Base-by-base conservation (phyloP, 306 rosid genomes). In the Casuarina equisetifolia region DNA sequence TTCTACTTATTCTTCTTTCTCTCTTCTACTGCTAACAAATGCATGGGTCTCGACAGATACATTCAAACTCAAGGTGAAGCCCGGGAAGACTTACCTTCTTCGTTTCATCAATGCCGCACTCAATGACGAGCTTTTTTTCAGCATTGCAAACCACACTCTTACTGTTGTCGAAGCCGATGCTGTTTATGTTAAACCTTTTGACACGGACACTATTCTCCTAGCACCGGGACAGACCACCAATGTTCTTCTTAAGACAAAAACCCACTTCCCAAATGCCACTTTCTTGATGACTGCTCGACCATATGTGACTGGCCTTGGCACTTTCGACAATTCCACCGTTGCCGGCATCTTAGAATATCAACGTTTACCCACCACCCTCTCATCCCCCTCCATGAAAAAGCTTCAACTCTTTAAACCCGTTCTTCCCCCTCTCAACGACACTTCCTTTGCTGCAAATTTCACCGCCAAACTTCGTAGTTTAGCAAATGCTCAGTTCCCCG, bases 181-280 rank as follows among this genome's bases (percentile, higher is more conserved):
- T 2, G 8, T 89, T 59, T 89, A 91, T 66, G 87, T 83, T 1
- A 91, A 91, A 51, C 92, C 94, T 2, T 91, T 91, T 64, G 81
- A 78, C 7, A 81, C 88, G 0, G 39, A 82, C 49, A 85, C 87
- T 0, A 52, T 92, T 58, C 88, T 87, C 2, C 87, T 92, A 48
- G 52, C 93, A 9, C 93, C 93, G 0, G 95, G 93, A 0, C 95
- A 92, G 76, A 90, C 95, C 81, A 81, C 89, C 4, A 92, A 92
- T 75, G 85, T 88, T 71, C 85, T 88, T 67, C 90, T 92, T 2
- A 84, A 75, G 38, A 85, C 95, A 50, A 86, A 88, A 77, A 39
- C 91, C 19, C 44, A 77, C 13, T 79, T 67, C 75, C 94, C 94
- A 15, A 85, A 86, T 10, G 91, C 92, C 46, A 81, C 85, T 19